Evolutionary conservation across 768 basidiomycete genomes (phyloP).

Genomic region (Lactarius hatsudake): DNA sequence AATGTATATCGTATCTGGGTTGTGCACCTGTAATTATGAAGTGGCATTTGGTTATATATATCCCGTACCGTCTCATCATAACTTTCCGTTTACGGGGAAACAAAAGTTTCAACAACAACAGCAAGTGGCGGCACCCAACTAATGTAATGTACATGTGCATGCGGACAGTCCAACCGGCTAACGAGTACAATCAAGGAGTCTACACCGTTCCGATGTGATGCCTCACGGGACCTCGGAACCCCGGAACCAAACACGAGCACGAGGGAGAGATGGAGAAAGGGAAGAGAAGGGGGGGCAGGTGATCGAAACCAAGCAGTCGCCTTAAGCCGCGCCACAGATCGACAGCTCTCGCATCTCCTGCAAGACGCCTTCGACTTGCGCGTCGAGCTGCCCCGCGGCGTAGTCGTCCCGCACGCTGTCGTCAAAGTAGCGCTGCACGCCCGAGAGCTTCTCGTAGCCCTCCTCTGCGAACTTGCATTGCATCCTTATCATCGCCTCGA

Average conservation of each 20-base stretch:
- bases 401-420: constrained; percentile 94
- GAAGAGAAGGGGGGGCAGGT: background rate
- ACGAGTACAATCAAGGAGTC: constrained; percentile 1
- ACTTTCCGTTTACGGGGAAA: constrained; percentile 6
- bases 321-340: constrained; percentile 69
- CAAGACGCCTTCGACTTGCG: constrained; percentile 95
- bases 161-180: constrained; percentile 9
- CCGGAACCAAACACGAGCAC: constrained; percentile 2
- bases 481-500: constrained; percentile 98
- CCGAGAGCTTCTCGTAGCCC: constrained; percentile 94
- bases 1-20: constrained; percentile 17
- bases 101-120: constrained; percentile 5
- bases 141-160: constrained; percentile 13
- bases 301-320: background rate
- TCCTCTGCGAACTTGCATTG: constrained; percentile 98
- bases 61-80: background rate
- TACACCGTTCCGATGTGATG: constrained; percentile 6
- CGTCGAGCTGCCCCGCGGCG: constrained; percentile 92
- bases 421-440: constrained; percentile 90
- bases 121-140: background rate
- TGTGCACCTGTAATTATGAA: constrained; percentile 21
- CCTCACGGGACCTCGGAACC: background rate
- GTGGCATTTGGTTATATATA: constrained; percentile 1
- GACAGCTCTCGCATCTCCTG: constrained; percentile 96
- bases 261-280: background rate